A percentile compares a stretch with the other conserved stretches of the same genome.
These are phyloP conservation scores for Psidium friedrichsthalianum DNA, from an alignment of 345 rosid species.

Conservation along the genomic window DNA sequence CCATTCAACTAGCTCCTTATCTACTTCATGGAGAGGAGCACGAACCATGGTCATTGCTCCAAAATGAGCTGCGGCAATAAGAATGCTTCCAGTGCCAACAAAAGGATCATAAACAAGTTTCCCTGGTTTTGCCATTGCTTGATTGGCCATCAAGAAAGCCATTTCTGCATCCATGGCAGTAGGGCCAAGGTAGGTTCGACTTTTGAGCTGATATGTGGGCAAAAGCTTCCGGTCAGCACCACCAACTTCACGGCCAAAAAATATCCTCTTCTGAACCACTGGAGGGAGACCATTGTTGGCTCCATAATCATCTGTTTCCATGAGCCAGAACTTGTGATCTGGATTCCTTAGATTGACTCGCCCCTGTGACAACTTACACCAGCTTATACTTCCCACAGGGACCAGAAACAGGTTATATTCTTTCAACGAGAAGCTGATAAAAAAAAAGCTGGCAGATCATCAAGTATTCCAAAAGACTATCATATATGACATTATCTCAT, in stretches of 20 bases:
- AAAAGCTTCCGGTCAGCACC: slow-evolving; percentile 80
- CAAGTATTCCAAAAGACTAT: neutral
- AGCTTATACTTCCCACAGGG: neutral
- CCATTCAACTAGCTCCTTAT: neutral
- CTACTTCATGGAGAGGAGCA: neutral
- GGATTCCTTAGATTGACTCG: slow-evolving; percentile 64
- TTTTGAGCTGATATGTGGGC: slow-evolving; percentile 80
- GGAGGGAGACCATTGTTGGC: slow-evolving; percentile 86
- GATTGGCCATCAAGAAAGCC: slow-evolving; percentile 97
- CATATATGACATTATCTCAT: neutral
- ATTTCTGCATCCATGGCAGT: slow-evolving; percentile 99
- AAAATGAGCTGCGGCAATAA: slow-evolving; percentile 84
- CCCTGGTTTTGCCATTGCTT: slow-evolving; percentile 68
- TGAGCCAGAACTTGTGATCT: slow-evolving; percentile 70
- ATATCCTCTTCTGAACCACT: slow-evolving; percentile 50
- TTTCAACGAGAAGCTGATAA: neutral
- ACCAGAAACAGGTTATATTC: neutral
- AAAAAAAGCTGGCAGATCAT: neutral
- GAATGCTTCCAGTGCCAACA: slow-evolving; percentile 95
- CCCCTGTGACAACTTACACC: slow-evolving; percentile 37
- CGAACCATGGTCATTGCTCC: slow-evolving; percentile 90
- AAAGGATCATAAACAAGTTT: slow-evolving; percentile 93
- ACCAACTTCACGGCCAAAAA: slow-evolving; percentile 90
- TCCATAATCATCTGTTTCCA: slow-evolving; percentile 77
- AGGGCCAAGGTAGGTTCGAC: slow-evolving; percentile 84